Evolutionary conservation across 352 stramenopile genomes (phyloP).

Genomic region (Phytophthora pistaciae): DNA sequence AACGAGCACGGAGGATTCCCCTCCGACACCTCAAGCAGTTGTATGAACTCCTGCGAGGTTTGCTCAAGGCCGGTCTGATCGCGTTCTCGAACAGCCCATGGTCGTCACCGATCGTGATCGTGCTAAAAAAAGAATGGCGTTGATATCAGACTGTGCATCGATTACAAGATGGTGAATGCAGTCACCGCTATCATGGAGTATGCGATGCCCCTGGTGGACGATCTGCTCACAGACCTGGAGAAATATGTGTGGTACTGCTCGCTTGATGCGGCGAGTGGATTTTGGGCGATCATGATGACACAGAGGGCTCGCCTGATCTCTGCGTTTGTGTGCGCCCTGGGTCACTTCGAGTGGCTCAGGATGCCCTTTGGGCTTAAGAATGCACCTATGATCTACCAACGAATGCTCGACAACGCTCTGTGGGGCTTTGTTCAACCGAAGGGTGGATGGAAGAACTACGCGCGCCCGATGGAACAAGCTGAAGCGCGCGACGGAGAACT

Average conservation of each 20-base stretch:
- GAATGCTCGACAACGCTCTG: not conserved
- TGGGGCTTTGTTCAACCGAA: not conserved
- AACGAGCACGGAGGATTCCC: not conserved
- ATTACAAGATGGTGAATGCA: slow-evolving; percentile 1
- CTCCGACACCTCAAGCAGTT: not conserved
- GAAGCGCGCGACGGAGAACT: too few relatives aligned
- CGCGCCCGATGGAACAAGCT: too few relatives aligned
- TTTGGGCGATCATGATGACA: not conserved
- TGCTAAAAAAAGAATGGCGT: slow-evolving; percentile 2
- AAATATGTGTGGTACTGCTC: not conserved
- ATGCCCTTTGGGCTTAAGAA: slow-evolving; percentile 1
- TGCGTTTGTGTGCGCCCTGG: not conserved
- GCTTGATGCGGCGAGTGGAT: not conserved
- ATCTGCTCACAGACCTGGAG: not conserved
- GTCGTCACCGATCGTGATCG: not conserved
- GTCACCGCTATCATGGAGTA: not conserved
- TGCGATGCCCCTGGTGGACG: not conserved
- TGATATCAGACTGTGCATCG: not conserved
- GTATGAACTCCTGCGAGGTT: not conserved
- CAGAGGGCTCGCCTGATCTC: not conserved
- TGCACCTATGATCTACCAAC: too few relatives aligned
- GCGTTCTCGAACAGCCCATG: not conserved
- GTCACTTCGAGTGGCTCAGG: not conserved
- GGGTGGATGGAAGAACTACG: not conserved
- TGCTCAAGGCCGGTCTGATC: not conserved